Evolutionary conservation across 2,329 filamentous ascomycete genomes (phyloP), one percentile per base, ranked within the genome.

Genomic region (Parascedosporium putredinis): DNA sequence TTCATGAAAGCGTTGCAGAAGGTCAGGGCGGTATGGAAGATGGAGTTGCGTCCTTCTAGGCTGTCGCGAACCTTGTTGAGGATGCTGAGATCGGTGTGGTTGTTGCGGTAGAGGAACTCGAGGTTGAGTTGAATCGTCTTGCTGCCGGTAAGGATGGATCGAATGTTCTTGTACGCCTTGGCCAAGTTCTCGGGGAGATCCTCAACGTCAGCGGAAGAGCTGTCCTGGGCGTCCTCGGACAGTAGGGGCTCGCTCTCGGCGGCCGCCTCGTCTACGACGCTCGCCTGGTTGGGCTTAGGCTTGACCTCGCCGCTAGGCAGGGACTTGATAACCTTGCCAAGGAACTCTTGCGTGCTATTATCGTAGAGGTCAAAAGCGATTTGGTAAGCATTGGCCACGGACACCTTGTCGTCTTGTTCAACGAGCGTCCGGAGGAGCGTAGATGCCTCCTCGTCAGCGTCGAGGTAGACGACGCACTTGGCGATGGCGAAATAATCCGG

Each of bases 1-100:
- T 98, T 95, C 93, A 98, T 98, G 65, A 98, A 97, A 9, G 90
- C 93, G 60, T 97, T 97, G 62, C 91, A 93, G 61, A 98, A 93
- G 1, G 93, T 97, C 50, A 98, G 88, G 3, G 90, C 89, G 1
- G 89, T 95, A 67, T 98, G 93, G 77, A 97, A 97, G 58, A 98
- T 98, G 27, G 91, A 97, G 69, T 95, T 97, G 49, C 94, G 81
- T 31, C 90, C 89, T 63, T 98, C 93, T 14, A 98, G 73, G 58
- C 90, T 96, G 64, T 98, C 93, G 47, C 91, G 86, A 42, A 98
- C 84, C 71, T 95, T 96, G 76, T 96, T 96, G 51, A 98, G 74
- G 54, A 98, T 93, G 59, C 83, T 86, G 55, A 89, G 78, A 61
- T 98, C 93, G 34, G 89, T 90, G 62, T 86, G 89, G 69, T 96